Evolutionary conservation across 192 early-diverging fungal species (phyloP), one percentile per base, ranked within the genome.

Genomic region (Glomus cerebriforme): DNA sequence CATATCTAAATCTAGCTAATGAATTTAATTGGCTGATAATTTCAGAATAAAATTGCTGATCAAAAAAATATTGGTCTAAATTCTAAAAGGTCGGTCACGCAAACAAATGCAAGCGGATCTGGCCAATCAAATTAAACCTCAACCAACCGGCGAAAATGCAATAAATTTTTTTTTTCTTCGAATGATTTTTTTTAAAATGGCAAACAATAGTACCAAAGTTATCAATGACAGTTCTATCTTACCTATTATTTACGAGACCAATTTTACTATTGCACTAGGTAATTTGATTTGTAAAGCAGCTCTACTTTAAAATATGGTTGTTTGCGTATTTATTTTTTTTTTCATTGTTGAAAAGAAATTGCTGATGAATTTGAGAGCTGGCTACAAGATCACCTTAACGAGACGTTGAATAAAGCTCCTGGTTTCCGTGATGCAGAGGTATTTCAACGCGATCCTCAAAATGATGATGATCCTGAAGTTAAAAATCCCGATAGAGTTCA

Each of bases 221-320:
- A 26, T 73, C 31, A n/a, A 73, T 7, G 71, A 73, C 12, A 45
- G 10, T 31, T 19, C 34, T 59, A 27, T 73, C 15, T 45, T 73
- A 19, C 71, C 71, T 27, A 73, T 73, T 73, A 49, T 73, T 73
- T 73, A 73, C 12, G 71, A 73, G 45, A n/a, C 71, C 8, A 73
- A 73, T 49, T 73, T 73, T 45, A 73, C 71, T 32, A 43, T 73
- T 58, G 71, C 19, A 19, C 31, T 73, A 49, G 71, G 71, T 73
- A 73, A 49, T 49, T 49, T 49, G 22, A 10, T 26, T 7, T 24
- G n/a, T n/a, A n/a, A n/a, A n/a, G n/a, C n/a, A 72, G 43, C 1
- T 5, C 12, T 35, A 19, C 17, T 32, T 32, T 24, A 10, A 7
- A 69, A 35, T 69, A 37, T n/a, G 1, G 13, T 73, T 15, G 3